Base-by-base conservation (phyloP, 1,284 basidiomycete species). In the Chondrostereum purpureum region DNA sequence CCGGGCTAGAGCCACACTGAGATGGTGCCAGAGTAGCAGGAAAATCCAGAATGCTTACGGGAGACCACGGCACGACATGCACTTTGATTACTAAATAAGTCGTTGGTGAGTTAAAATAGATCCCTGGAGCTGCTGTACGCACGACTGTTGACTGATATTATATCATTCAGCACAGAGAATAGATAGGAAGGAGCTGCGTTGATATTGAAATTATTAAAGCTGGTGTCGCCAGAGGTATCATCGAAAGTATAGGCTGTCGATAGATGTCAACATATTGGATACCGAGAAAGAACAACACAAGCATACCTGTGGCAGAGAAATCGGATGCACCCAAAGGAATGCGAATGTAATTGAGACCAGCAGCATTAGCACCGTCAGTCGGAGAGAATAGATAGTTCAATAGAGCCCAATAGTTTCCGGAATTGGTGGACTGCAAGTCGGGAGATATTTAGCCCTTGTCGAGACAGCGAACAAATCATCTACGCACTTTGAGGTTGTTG, bases 211-310 rank as follows among this genome's bases (percentile, higher is more conserved):
- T 57, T 64, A 20, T 53, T 63, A 52, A 78, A 69, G 3, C 68
- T 66, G 0, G 69, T 73, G 48, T 79, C 77, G 3, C 71, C 72
- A 35, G 43, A 59, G 3, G 60, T 61, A 46, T 75, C 73, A 49
- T 75, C 74, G 43, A 70, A 67, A 42, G 68, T 76, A 50, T 77
- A 78, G 1, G 60, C 75, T 75, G n/a, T n/a, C n/a, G n/a, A n/a
- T n/a, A 43, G 13, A 20, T 41, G 13, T 2, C 11, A 13, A 20
- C 19, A 41, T 23, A 39, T 24, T 13, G n/a, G 18, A 20, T 36
- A 19, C 34, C 16, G 45, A 10, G 8, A 1, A 8, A 21, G 13
- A 17, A 21, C n/a, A 3, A 27, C 8, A 14, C 27, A n/a, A 4
- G 19, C 42, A 12, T 17, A 43, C 42, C 22, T 11, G 4, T 17